These are phyloP conservation scores for Monosporozyma aerobia DNA, from an alignment of 805 yeast genomes.

Conservation along the genomic window DNA sequence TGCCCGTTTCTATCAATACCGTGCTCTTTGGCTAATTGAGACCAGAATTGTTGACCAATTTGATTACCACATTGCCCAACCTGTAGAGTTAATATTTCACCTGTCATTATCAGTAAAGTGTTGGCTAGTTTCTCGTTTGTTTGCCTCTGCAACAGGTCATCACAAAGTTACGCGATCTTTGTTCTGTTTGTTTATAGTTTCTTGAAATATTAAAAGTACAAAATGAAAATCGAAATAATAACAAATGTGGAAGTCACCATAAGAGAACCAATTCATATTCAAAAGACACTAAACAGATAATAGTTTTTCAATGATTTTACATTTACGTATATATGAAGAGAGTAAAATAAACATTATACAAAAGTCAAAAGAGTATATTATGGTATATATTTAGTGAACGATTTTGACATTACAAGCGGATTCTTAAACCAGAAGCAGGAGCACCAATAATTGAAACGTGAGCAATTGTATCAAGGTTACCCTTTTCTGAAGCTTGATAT, in stretches of 20 bases:
- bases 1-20: slow-evolving; percentile 46
- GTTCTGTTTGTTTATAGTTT: not conserved
- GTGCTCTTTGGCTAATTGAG: slow-evolving; percentile 77
- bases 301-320: not conserved
- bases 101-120: slow-evolving; percentile 30
- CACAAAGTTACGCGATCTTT: not conserved
- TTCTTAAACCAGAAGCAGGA: slow-evolving; percentile 81
- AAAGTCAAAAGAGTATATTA: not conserved
- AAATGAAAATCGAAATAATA: too few relatives aligned
- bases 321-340: not conserved
- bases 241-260: not conserved
- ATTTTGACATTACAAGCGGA: slow-evolving; percentile 16
- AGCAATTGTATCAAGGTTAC: slow-evolving; percentile 69
- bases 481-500: slow-evolving; percentile 70
- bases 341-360: not conserved
- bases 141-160: not conserved
- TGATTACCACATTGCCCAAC: slow-evolving; percentile 93
- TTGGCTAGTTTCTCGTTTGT: not conserved
- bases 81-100: slow-evolving; percentile 65
- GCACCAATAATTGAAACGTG: slow-evolving; percentile 75
- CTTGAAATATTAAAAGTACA: not conserved
- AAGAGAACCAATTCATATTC: not conserved
- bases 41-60: slow-evolving; percentile 89
- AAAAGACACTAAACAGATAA: not conserved
- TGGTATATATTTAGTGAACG: not conserved